Conservation (phyloP, 768 basidiomycete genomes). For the Amylocystis lapponica region DNA sequence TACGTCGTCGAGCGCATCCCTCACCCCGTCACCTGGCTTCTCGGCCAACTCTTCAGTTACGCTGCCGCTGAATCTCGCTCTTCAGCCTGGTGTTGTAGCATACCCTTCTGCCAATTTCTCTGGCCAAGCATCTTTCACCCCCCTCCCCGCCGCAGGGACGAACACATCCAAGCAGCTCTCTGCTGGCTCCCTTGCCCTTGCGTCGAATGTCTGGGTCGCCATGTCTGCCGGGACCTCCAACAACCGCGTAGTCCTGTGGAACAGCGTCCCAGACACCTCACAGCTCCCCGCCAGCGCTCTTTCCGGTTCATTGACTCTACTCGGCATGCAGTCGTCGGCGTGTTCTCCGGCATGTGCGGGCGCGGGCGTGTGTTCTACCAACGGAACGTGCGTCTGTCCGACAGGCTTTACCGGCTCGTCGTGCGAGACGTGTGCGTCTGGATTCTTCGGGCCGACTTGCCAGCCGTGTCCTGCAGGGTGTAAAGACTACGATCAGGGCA, state of each 20-base stretch:
- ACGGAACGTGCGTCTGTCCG: conserved; percentile 68
- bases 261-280: conserved; percentile 67
- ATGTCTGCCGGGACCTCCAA: conserved; percentile 48
- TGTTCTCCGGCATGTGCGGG: conserved; percentile 77
- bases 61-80: conserved; percentile 61
- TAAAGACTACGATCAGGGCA: conserved; percentile 69
- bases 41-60: conserved; percentile 48
- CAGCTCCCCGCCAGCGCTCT: conserved; percentile 53
- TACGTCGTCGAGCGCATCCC: conserved; percentile 55
- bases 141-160: conserved; percentile 44
- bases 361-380: conserved; percentile 62
- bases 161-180: conserved; percentile 32
- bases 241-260: conserved; percentile 68
- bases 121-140: conserved; percentile 54
- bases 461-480: conserved; percentile 67
- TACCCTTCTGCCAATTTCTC: conserved; percentile 61
- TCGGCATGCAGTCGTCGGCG: conserved; percentile 64
- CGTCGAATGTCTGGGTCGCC: conserved; percentile 64
- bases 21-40: conserved; percentile 61
- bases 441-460: conserved; percentile 74
- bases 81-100: conserved; percentile 62
- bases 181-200: conserved; percentile 60
- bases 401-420: conserved; percentile 71
- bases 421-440: conserved; percentile 71
- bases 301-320: conserved; percentile 45